Evolutionary conservation across 148 eudicot genomes (phyloP), one percentile per base, ranked within the genome.

Genomic region (Rhododendron williamsianum): DNA sequence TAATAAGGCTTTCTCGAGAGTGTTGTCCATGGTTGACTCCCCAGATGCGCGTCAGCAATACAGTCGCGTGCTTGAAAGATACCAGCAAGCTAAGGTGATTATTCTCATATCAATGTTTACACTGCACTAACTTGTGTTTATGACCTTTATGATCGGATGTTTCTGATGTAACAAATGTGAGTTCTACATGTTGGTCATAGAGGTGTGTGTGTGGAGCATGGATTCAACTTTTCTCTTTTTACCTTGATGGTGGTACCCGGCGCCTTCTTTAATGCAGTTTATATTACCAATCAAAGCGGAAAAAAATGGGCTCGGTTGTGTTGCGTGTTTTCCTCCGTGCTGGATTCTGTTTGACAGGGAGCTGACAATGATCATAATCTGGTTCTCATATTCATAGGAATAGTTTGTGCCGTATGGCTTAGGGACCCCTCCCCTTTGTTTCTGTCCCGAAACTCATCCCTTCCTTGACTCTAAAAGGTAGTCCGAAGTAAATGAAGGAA

Each of bases 1-100:
- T 91, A 94, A 92, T 77, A 94, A 96, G 86, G 98, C 98, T 84
- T 93, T 97, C 81, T 90, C 94, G 43, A 94, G 93, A 84, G 99
- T 97, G 81, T 85, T 91, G 52, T 93, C 93, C 45, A 95, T 97
- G 99, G 98, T 94, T 27, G 92, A 94, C 25, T 93, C 91, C 87
- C 94, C 93, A 52, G 88, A 88, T 78, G 99, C 99, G 9, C 94
- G 94, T 1, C 93, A 91, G 84, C 99, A 96, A 78, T 96, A 96
- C 86, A 90, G 89, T 23, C 99, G 98, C 82, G 87, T 96, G 93
- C 93, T 94, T 78, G 93, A 90, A 86, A 90, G 91, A 85, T 90
- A 86, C 84, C 92, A 93, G 85, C 92, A 94, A 90, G 98, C 95
- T 82, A 95, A 94, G 99, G 98, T 97, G 87, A 85, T 41, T 11